Evolutionary conservation across 163 green algal genomes (phyloP), one percentile per base, ranked within the genome.

Genomic region (Chlorella variabilis): DNA sequence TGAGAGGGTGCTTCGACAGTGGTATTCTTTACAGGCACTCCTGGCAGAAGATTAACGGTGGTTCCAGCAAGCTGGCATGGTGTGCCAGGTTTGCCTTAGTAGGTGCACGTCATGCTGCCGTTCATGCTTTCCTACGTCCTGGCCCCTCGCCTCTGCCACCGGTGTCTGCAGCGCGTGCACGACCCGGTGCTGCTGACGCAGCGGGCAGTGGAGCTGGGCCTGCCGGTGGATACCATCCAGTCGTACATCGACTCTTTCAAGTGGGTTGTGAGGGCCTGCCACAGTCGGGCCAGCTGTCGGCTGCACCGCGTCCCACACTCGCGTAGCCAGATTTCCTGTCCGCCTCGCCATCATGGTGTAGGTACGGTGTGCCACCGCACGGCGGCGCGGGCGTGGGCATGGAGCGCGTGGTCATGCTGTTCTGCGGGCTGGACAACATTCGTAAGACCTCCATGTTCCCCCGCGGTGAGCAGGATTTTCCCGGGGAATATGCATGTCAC

Each of bases 321-420:
- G n/a, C n/a, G n/a, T n/a, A n/a, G n/a, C n/a, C n/a, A n/a, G n/a
- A n/a, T n/a, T n/a, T n/a, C n/a, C n/a, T n/a, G n/a, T n/a, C n/a
- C n/a, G n/a, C n/a, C n/a, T n/a, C n/a, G n/a, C n/a, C n/a, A n/a
- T n/a, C n/a, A n/a, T n/a, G 23, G 31, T n/a, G 62, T 3, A 29
- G 31, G 31, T 42, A 41, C 62, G 96, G 96, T 23, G 94, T 93
- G 7, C 88, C 88, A 0, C 94, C 94, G 3, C 95, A 98, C 77
- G 95, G 93, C 45, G 95, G 95, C 69, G 90, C 88, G 1, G 97
- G 97, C 49, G 96, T 99, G 45, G 97, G 97, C 48, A 84, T 99
- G 83, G 97, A 99, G 90, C 91, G 97, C 39, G 97, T 99, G 51
- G 96, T 98, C 18, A 99, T 99, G 97, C 90, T 99, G 38, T 99